These are phyloP conservation scores for Mitragyna speciosa DNA, from an alignment of 257 asterid species.

Conservation along the genomic window DNA sequence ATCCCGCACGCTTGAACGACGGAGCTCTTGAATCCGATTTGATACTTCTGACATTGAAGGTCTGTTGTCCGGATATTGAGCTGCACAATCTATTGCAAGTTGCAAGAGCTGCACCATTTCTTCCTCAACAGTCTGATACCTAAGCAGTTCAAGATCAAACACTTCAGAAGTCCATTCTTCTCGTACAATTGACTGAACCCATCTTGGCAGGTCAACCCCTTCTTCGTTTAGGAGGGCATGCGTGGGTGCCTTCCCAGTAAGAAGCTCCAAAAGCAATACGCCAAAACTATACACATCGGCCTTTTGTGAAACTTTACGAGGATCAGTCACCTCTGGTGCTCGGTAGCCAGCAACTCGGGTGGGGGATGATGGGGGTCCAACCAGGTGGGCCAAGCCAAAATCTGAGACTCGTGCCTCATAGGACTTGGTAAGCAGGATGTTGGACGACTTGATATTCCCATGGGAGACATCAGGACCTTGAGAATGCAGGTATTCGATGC, in stretches of 20 bases:
- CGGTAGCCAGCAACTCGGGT: conserved; percentile 71
- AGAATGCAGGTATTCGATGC: conserved; percentile 67
- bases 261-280: conserved; percentile 71
- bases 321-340: conserved; percentile 88
- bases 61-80: conserved; percentile 70
- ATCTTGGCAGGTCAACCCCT: conserved; percentile 76
- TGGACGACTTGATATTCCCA: conserved; percentile 79
- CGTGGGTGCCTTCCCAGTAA: conserved; percentile 85
- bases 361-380: conserved; percentile 73
- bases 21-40: conserved; percentile 49
- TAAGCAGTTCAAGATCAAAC: conserved; percentile 66
- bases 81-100: conserved; percentile 77
- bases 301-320: conserved; percentile 67
- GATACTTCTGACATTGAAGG: conserved; percentile 59
- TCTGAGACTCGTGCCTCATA: conserved; percentile 66
- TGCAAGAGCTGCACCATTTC: conserved; percentile 85
- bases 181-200: conserved; percentile 77
- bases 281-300: conserved; percentile 81
- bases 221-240: conserved; percentile 78
- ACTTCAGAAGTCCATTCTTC: conserved; percentile 90
- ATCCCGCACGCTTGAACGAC: conserved; percentile 31
- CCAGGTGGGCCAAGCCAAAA: conserved; percentile 69
- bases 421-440: conserved; percentile 72
- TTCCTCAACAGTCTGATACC: conserved; percentile 58
- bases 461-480: conserved; percentile 61